Evolutionary conservation across 208 protist genomes (phyloP), one percentile per base, ranked within the genome.

Genomic region (Ichthyophonus hoferi): DNA sequence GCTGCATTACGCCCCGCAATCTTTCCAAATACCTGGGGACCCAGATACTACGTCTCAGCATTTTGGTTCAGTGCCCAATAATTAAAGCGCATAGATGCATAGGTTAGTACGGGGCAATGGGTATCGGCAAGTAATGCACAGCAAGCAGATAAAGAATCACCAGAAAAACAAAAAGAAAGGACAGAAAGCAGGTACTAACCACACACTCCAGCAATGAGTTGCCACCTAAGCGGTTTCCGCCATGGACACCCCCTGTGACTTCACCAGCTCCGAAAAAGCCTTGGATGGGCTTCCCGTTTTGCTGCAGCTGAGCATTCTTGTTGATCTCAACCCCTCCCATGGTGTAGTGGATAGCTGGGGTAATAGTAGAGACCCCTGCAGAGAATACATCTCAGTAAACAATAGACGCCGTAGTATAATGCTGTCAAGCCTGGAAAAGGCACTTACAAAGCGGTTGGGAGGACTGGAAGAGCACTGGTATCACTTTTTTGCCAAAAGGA

Each of bases 121-220:
- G n/a, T n/a, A n/a, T n/a, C n/a, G n/a, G n/a, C n/a, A n/a, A n/a
- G n/a, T n/a, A n/a, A n/a, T n/a, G n/a, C n/a, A n/a, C n/a, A n/a
- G n/a, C n/a, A n/a, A n/a, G n/a, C n/a, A n/a, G n/a, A n/a, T n/a
- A n/a, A n/a, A n/a, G n/a, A n/a, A n/a, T n/a, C n/a, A n/a, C n/a
- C n/a, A n/a, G n/a, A n/a, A n/a, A n/a, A n/a, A n/a, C n/a, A n/a
- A n/a, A n/a, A n/a, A n/a, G n/a, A n/a, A n/a, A n/a, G n/a, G n/a
- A n/a, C n/a, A n/a, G n/a, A n/a, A n/a, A n/a, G n/a, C n/a, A n/a
- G n/a, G n/a, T n/a, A 91, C 97, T 97, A 24, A 98, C 97, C 31
- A 97, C 96, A 87, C 96, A 98, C 91, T 98, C 96, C 58, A 98
- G 92, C 85, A 99, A 95, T 2, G 96, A 97, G 93, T 99, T 99